Base-by-base conservation (phyloP, 352 stramenopile species). In the Phytophthora pseudosyringae region DNA sequence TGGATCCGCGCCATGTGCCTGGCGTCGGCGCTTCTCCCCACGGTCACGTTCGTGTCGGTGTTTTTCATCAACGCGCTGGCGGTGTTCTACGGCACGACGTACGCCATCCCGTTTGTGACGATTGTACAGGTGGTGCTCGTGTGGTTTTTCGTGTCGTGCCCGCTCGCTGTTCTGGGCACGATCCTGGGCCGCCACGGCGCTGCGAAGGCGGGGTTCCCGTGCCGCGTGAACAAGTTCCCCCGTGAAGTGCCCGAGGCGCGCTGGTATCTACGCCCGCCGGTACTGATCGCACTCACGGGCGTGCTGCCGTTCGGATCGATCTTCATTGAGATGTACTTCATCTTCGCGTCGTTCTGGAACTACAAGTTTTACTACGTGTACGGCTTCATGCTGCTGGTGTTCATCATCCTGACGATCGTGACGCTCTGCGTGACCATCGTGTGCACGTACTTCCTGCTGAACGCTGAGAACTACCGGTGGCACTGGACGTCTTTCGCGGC, bases 311-410 rank as follows among this genome's bases (percentile, higher is more conserved):
- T 99, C 56, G 98, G 97, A 36, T 98, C 91, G 43, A 99, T 99
- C 74, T 99, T 99, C 73, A 99, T 99, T 71, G 98, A 99, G 82
- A 98, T 99, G 78, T 99, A 99, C 81, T 99, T 99, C 87, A 99
- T 99, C 73, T 98, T 99, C 72, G 98, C 98, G 5, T 99, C 95
- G 38, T 98, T 99, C 64, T 99, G 98, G 98, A 99, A 98, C 78
- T 99, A 99, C 93, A 99, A 99, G 82, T 99, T 99, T 80, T 99
- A 99, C 83, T 99, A 99, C 79, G 98, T 99, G 12, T 99, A 99
- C 78, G 97, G 97, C 48, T 99, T 99, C 76, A 96, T 99, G 78
- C 83, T 99, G 57, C 86, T 99, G 46, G 97, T 99, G 16, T 98
- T 99, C 75, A 71, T 97, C 49, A 99, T 99, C 64, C 80, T 99